Evolutionary conservation across 73 alveolate species (phyloP).

Genomic region (Loxodes magnus): DNA sequence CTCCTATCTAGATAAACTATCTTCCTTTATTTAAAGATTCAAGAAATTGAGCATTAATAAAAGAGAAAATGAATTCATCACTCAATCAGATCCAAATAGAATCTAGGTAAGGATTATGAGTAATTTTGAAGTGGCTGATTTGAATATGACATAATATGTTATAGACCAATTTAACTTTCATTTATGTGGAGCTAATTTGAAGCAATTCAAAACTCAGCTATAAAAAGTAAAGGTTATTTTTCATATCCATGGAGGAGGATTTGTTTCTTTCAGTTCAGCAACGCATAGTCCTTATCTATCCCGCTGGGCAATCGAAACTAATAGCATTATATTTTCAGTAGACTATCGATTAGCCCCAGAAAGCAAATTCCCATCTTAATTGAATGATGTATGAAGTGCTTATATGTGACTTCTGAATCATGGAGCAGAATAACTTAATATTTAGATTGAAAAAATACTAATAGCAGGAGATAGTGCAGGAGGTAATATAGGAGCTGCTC

Average conservation of each 20-base stretch:
- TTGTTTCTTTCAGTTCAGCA: slow-evolving; percentile 83
- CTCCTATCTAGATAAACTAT: too few species aligned
- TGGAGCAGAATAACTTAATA: slow-evolving; percentile 45
- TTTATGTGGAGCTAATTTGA: too few species aligned
- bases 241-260: slow-evolving; percentile 98
- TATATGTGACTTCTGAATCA: slow-evolving; percentile 71
- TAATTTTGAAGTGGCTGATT: too few species aligned
- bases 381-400: slow-evolving; percentile 88
- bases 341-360: slow-evolving; percentile 94
- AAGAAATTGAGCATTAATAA: too few species aligned
- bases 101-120: too few species aligned
- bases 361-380: slow-evolving; percentile 76
- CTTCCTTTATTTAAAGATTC: too few species aligned
- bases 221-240: slow-evolving; percentile 62
- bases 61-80: too few species aligned
- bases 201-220: too few species aligned
- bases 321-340: slow-evolving; percentile 72
- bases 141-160: too few species aligned
- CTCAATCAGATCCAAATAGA: too few species aligned
- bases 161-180: too few species aligned
- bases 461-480: slow-evolving; percentile 98
- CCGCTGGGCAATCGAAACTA: slow-evolving; percentile 66
- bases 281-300: slow-evolving; percentile 82
- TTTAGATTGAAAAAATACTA: slow-evolving; percentile 61
- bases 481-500: slow-evolving; percentile 69